These are phyloP conservation scores for Alternaria hordeiaustralica DNA, from an alignment of 2,329 filamentous ascomycete genomes.

Conservation along the genomic window DNA sequence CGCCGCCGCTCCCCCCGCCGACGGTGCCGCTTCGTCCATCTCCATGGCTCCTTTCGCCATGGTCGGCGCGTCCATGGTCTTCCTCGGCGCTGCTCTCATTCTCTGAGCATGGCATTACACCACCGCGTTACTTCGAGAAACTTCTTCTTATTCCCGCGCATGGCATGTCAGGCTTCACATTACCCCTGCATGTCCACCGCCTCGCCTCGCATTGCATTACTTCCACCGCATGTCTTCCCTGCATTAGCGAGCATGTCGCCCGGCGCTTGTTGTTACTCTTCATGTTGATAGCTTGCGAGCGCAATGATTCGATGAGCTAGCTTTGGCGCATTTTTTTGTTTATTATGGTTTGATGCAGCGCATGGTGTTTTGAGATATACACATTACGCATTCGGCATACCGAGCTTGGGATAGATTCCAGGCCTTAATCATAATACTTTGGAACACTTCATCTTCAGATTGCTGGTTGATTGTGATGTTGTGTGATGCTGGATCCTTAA, in stretches of 20 bases:
- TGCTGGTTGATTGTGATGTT: not conserved
- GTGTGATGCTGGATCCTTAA: not conserved
- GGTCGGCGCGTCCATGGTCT: constrained; percentile 7
- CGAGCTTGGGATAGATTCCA: not conserved
- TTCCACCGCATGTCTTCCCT: not conserved
- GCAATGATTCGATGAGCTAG: not conserved
- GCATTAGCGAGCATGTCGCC: constrained; percentile 1
- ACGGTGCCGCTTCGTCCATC: constrained; percentile 7
- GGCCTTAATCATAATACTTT: constrained; percentile 10
- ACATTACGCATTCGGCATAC: not conserved
- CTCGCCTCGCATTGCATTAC: constrained; percentile 3
- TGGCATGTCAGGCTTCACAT: not conserved
- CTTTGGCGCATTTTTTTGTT: not conserved
- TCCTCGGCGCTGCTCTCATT: constrained; percentile 20
- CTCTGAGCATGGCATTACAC: constrained; percentile 1
- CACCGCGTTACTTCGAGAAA: not conserved
- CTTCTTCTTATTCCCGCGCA: not conserved
- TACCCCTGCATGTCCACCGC: not conserved
- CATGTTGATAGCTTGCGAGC: not conserved
- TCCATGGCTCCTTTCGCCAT: constrained; percentile 6
- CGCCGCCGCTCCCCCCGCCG: constrained; percentile 22
- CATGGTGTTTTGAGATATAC: not conserved
- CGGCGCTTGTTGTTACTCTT: not conserved
- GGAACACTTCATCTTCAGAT: not conserved
- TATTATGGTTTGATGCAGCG: not conserved